These are phyloP conservation scores for Leucocoprinus leucothites DNA, from an alignment of 768 basidiomycete genomes.

Conservation along the genomic window DNA sequence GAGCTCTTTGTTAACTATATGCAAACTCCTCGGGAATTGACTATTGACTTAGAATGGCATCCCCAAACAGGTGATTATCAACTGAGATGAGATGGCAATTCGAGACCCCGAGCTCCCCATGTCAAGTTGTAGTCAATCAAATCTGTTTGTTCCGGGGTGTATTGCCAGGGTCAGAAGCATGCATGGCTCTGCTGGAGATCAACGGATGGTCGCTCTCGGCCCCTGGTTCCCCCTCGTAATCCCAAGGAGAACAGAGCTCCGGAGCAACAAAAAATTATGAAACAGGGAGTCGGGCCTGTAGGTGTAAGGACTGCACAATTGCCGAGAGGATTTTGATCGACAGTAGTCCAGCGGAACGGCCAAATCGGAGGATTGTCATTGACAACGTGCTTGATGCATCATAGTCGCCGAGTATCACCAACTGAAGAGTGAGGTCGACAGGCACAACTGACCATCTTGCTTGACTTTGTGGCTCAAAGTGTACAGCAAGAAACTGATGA, in stretches of 20 bases:
- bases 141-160: not conserved
- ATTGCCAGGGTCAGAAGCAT: conserved; percentile 4
- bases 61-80: not conserved
- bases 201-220: no score
- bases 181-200: not conserved
- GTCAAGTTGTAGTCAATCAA: conserved; percentile 2
- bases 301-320: no score
- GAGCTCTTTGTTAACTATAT: no score
- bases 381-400: not conserved
- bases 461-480: no score
- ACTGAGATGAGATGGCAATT: not conserved
- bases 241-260: no score
- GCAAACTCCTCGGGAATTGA: no score
- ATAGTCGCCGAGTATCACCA: not conserved
- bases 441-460: no score
- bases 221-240: no score
- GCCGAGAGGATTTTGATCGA: not conserved
- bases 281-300: no score
- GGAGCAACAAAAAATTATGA: no score
- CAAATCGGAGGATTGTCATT: not conserved
- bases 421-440: not conserved
- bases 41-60: not conserved
- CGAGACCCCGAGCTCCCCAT: not conserved
- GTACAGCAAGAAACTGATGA: no score
- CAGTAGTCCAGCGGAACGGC: no score